Base-by-base conservation (phyloP, 371 early-diverging fungal species). In the Rhizomucor pusillus region DNA sequence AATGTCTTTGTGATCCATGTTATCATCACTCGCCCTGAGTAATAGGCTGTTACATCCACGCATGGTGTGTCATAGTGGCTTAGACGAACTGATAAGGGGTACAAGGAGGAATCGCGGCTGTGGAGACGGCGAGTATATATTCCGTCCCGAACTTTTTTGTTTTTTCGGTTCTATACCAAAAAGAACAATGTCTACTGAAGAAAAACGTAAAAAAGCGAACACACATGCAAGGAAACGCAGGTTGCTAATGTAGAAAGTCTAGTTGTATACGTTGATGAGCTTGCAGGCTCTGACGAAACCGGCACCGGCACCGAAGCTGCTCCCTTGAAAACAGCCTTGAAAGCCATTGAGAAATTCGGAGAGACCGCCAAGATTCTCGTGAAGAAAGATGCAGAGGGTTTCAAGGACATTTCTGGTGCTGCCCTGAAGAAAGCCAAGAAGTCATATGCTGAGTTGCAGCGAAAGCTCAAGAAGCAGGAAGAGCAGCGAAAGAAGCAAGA, bases 341-440 rank as follows among this genome's bases (percentile, higher is more conserved):
- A 79, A 49, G 89, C 90, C 16, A 66, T 92, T 36, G 81, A 82
- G 68, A 61, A 52, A 37, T 67, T 72, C 59, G 84, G 79, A 14
- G 74, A 77, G 5, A 57, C 60, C 24, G 73, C 74, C 56, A 82
- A 80, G 56, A 73, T 89, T 48, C 70, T 76, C 53, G 74, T 89
- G 39, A 81, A 85, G 62, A 93, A 93, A 71, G 79, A 82, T 43
- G 81, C 72, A 14, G 85, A 77, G 50, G 87, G 84, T 20, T 97
- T 79, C 65, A 78, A 72, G 53, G 83, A 86, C 51, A 88, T 92
- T 57, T 89, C 94, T 18, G 90, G 88, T 39, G 87, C 95, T 54
- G 95, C 94, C 20, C 64, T 89, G 56, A 96, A 95, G 82, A 98
- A 98, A 81, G 94, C 90, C 24, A 84, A 89, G 60, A 91, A 91